These are phyloP conservation scores for Amanita phalloides DNA, from an alignment of 768 basidiomycete genomes.

Conservation along the genomic window DNA sequence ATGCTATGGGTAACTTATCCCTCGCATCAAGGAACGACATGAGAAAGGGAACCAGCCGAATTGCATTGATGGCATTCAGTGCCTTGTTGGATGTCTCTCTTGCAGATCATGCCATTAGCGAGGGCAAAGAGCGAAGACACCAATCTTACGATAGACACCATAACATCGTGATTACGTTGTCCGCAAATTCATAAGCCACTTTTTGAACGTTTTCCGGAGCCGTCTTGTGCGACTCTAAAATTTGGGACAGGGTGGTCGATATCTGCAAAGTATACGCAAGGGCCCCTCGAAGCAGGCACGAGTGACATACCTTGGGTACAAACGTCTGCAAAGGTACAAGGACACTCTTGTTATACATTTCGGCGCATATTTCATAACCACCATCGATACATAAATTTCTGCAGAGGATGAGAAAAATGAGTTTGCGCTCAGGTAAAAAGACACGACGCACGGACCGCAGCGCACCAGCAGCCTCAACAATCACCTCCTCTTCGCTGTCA, in stretches of 20 bases:
- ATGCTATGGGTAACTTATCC: slow-evolving; percentile 54
- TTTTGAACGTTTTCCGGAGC: slow-evolving; percentile 61
- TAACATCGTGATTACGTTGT: slow-evolving; percentile 84
- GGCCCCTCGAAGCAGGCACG: not conserved
- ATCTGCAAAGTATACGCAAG: slow-evolving; percentile 36
- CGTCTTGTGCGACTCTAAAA: slow-evolving; percentile 47
- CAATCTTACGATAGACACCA: slow-evolving; percentile 89
- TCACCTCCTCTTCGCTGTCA: slow-evolving; percentile 84
- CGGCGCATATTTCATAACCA: slow-evolving; percentile 89
- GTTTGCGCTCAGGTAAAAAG: slow-evolving; percentile 13
- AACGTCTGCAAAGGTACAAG: slow-evolving; percentile 66
- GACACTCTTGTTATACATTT: slow-evolving; percentile 96
- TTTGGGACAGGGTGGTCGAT: slow-evolving; percentile 58
- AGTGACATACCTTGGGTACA: slow-evolving; percentile 56
- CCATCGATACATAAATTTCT: slow-evolving; percentile 95
- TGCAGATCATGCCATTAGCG: slow-evolving; percentile 18
- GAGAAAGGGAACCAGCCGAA: slow-evolving; percentile 71
- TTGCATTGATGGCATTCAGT: slow-evolving; percentile 74
- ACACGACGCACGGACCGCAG: slow-evolving; percentile 60
- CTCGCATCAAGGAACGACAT: slow-evolving; percentile 80
- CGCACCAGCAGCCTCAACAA: slow-evolving; percentile 83
- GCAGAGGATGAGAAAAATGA: not conserved
- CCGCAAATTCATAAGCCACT: slow-evolving; percentile 79
- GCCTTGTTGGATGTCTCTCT: slow-evolving; percentile 94
- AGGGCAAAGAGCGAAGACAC: not conserved